Percentiles rank a stretch among this genome's conserved stretches.
Evolutionary conservation across 2,329 filamentous ascomycete species (phyloP).

Genomic region (Sporothrix brunneoviolacea): DNA sequence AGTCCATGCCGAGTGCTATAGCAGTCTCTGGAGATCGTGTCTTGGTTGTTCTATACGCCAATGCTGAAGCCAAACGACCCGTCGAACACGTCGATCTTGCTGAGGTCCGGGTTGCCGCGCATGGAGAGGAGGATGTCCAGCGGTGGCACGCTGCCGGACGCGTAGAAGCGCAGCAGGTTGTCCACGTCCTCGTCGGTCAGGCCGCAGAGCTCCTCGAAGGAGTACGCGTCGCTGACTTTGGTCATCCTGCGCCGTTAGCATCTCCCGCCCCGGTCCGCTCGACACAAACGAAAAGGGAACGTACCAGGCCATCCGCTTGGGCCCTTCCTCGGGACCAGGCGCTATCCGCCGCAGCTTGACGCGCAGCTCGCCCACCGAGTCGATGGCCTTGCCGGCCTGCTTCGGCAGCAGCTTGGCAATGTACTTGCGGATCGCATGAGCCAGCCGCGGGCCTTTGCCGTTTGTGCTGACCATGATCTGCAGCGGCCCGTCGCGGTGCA

Average conservation of each 20-base stretch:
- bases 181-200: slow-evolving; percentile 83
- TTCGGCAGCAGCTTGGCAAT: slow-evolving; percentile 71
- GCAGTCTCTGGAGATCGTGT: no score
- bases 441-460: slow-evolving; percentile 87
- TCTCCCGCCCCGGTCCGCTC: no score
- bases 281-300: slow-evolving; percentile 19
- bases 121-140: slow-evolving; percentile 50
- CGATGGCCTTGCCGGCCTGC: slow-evolving; percentile 79
- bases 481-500: slow-evolving; percentile 88
- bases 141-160: slow-evolving; percentile 46
- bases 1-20: no score
- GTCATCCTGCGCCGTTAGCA: slow-evolving; percentile 65
- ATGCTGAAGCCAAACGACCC: slow-evolving; percentile 55
- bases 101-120: slow-evolving; percentile 37
- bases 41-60: slow-evolving; percentile 27
- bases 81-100: slow-evolving; percentile 49
- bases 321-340: slow-evolving; percentile 64
- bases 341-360: slow-evolving; percentile 72
- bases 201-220: slow-evolving; percentile 73
- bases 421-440: slow-evolving; percentile 74
- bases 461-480: slow-evolving; percentile 99
- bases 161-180: slow-evolving; percentile 69
- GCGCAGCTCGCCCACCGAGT: slow-evolving; percentile 73
- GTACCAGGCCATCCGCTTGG: slow-evolving; percentile 85
- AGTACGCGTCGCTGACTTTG: slow-evolving; percentile 80